A percentile compares a stretch with the other conserved stretches of the same genome.
Conservation (phyloP, 164 flowering plant genomes). For the Brasenia schreberi region DNA sequence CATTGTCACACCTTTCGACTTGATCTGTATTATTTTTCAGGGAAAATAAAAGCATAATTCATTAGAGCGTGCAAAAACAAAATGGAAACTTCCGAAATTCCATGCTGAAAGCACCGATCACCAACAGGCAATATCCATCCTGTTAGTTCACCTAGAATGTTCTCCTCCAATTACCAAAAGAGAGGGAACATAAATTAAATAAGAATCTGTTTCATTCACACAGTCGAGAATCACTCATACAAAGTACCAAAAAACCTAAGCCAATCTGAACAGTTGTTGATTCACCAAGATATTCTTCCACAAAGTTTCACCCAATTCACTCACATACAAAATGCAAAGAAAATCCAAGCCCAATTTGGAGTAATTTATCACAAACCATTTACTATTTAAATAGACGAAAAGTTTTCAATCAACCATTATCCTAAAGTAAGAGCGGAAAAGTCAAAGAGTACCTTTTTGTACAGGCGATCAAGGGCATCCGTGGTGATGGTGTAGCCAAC, state of each 20-base stretch:
- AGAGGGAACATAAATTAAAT: too few relatives aligned
- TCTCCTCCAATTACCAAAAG: not conserved
- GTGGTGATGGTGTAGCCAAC: conserved; percentile 89
- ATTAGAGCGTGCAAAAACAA: too few relatives aligned
- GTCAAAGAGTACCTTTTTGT: conserved; percentile 55
- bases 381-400: not conserved
- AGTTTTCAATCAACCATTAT: not conserved
- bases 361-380: too few relatives aligned
- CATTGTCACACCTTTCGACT: conserved; percentile 97
- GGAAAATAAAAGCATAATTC: too few relatives aligned
- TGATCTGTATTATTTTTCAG: conserved; percentile 28
- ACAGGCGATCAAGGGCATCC: conserved; percentile 80
- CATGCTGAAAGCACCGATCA: not conserved
- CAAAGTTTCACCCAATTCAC: too few relatives aligned
- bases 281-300: too few relatives aligned
- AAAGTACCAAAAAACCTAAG: too few relatives aligned
- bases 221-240: too few relatives aligned
- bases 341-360: too few relatives aligned
- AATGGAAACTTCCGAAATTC: not conserved
- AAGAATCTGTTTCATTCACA: too few relatives aligned
- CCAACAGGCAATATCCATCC: not conserved
- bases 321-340: too few relatives aligned
- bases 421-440: not conserved
- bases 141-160: not conserved
- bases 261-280: too few relatives aligned